A percentile compares a stretch with the other conserved stretches of the same genome.
Evolutionary conservation across 352 stramenopile genomes (phyloP).

Genomic region (Pythium pyrilobum): DNA sequence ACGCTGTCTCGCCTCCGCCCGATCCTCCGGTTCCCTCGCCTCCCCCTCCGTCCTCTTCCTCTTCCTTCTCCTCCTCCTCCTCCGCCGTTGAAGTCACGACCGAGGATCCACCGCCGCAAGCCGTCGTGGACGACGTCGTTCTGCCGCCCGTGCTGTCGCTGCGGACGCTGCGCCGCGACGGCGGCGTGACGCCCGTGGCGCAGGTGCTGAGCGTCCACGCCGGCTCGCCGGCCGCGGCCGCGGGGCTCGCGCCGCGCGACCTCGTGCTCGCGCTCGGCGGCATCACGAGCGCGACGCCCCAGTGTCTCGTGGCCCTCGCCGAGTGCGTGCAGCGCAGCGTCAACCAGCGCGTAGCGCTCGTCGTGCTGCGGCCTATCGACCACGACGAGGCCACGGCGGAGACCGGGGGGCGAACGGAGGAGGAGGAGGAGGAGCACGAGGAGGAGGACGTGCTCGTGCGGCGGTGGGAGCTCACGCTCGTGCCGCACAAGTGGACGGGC

Average conservation of each 20-base stretch:
- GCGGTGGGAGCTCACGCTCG: conserved; percentile 8
- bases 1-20: too few relatives aligned
- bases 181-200: conserved; percentile 30
- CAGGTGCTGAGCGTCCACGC: conserved; percentile 37
- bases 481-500: conserved; percentile 51
- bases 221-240: conserved; percentile 42
- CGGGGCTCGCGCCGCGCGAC: conserved; percentile 33
- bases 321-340: conserved; percentile 43
- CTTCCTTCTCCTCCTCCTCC: too few relatives aligned
- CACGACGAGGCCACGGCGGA: not conserved
- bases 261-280: conserved; percentile 48
- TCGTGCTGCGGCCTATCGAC: conserved; percentile 29
- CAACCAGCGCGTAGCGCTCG: conserved; percentile 27
- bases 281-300: conserved; percentile 34
- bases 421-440: conserved; percentile 11
- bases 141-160: not conserved
- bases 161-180: not conserved
- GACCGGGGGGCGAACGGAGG: not conserved
- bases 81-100: not conserved
- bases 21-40: too few relatives aligned
- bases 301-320: conserved; percentile 47
- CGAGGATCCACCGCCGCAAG: not conserved
- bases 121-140: not conserved
- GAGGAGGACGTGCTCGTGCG: not conserved
- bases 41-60: too few relatives aligned